phyloP scores from a whole-genome alignment of 2,329 filamentous ascomycete species.

The Blastomyces percursus region DNA sequence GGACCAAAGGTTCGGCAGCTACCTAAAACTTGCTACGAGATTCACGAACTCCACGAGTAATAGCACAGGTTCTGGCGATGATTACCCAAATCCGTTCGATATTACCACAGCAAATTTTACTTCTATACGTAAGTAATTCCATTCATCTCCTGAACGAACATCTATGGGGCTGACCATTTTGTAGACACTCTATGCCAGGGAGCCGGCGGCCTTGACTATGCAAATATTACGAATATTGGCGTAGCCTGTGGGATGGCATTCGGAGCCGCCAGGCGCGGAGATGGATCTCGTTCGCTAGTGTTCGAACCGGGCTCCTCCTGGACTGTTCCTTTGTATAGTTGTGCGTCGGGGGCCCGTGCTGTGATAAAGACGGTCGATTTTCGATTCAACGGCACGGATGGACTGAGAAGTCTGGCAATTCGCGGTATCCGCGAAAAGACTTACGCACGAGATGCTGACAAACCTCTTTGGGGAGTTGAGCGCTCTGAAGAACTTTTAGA shows the following conservation, averaged over 20 bases:
- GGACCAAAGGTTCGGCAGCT: constrained; percentile 4
- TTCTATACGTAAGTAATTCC: constrained; percentile 14
- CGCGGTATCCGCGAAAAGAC: constrained; percentile 27
- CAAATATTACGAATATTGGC: constrained; percentile 36
- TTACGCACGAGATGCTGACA: constrained; percentile 24
- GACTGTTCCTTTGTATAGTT: constrained; percentile 36
- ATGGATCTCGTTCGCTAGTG: constrained; percentile 26
- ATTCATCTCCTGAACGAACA: background rate
- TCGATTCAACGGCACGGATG: constrained; percentile 32
- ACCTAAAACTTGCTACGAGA: background rate
- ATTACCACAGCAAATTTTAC: constrained; percentile 20
- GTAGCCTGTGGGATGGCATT: constrained; percentile 33
- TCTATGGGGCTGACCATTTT: constrained; percentile 8
- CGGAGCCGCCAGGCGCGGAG: constrained; percentile 29
- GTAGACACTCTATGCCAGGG: constrained; percentile 23
- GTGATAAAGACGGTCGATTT: constrained; percentile 39
- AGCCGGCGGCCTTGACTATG: constrained; percentile 20
- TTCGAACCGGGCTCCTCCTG: constrained; percentile 35
- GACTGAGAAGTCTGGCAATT: constrained; percentile 27
- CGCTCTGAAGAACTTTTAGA: constrained; percentile 19
- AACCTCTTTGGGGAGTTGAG: constrained; percentile 32
- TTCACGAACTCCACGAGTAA: constrained; percentile 7
- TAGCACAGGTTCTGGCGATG: constrained; percentile 1
- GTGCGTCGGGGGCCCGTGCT: constrained; percentile 34
- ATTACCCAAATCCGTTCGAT: constrained; percentile 25